Evolutionary conservation across 2,329 filamentous ascomycete species (phyloP), one percentile per base, ranked within the genome.

Genomic region (Aspergillus japonicus): DNA sequence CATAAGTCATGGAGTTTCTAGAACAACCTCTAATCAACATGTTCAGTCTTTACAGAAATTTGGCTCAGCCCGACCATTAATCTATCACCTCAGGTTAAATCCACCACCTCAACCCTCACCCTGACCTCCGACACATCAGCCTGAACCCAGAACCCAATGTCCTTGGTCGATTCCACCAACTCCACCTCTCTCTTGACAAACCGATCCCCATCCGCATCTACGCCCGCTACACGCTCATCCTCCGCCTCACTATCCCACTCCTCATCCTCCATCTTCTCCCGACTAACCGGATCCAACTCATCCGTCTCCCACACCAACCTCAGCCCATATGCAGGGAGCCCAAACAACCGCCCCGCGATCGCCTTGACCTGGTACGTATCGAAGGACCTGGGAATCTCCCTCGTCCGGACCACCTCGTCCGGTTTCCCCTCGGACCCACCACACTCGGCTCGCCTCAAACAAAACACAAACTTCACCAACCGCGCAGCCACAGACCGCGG

Each of bases 251-350:
- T 80, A 49, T 80, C 81, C 56, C 78, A 77, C 31, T 72, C 75
- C 29, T 77, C 83, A 48, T 85, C 85, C 31, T 83, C 82, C 4
- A 85, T 82, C 62, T 87, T 82, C 66, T 86, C 85, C 62, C 84
- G 82, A 8, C 83, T 83, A 0, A 92, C 87, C 0, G 91, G 91
- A 73, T 96, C 92, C 86, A 89, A 91, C 74, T 97, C 93, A 21
- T 91, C 91, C 8, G 92, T 96, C 78, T 96, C 92, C 89, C 91
- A 96, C 0, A 95, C 78, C 52, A 98, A 74, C 47, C 81, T 83
- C 61, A 94, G 78, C 47, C 77, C 77, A 63, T 91, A 80, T 0
- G 92, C 89, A 50, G 82, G 76, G 11, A 90, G 66, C 1, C 77
- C 80, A 68, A 96, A 91, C n/a, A 89, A 73, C 64, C 85, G 87